Conservation (phyloP, 129 eudicot genomes). For the Oenanthe sinensis region DNA sequence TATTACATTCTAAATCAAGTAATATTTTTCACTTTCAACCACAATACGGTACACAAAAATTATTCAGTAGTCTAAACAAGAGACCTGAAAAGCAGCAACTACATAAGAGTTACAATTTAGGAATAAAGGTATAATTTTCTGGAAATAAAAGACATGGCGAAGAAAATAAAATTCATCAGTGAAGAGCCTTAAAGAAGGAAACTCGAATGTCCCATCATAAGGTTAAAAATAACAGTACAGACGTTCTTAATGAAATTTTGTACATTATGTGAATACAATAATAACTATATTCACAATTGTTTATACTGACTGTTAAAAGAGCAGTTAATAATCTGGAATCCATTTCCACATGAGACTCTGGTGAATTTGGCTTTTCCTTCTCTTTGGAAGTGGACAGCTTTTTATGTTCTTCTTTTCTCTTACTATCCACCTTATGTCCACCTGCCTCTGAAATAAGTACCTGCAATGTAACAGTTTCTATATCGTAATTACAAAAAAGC, state of each 20-base stretch:
- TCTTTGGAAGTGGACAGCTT: slow-evolving; percentile 32
- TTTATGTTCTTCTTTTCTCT: slow-evolving; percentile 29
- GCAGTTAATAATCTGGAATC: slow-evolving; percentile 86
- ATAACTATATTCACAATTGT: not conserved
- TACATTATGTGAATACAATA: not conserved
- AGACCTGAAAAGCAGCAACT: not conserved
- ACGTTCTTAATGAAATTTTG: not conserved
- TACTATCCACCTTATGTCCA: slow-evolving; percentile 23
- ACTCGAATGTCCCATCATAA: not conserved
- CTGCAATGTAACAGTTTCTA: slow-evolving; percentile 26
- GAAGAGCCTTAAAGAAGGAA: not conserved
- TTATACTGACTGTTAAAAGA: slow-evolving; percentile 68
- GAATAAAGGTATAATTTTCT: not conserved
- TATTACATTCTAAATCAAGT: not conserved
- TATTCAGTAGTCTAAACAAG: not conserved
- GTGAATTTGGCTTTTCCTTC: slow-evolving; percentile 29
- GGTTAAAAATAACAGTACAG: not conserved
- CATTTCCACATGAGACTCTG: slow-evolving; percentile 84
- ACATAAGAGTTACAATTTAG: not conserved
- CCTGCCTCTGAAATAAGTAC: slow-evolving; percentile 66
- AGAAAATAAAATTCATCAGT: not conserved
- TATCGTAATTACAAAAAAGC: not conserved
- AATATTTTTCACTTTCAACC: not conserved
- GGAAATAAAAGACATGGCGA: too few relatives aligned
- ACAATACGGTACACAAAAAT: not conserved